Evolutionary conservation across 352 stramenopile genomes (phyloP).

Genomic region (Phytophthora pluvialis): DNA sequence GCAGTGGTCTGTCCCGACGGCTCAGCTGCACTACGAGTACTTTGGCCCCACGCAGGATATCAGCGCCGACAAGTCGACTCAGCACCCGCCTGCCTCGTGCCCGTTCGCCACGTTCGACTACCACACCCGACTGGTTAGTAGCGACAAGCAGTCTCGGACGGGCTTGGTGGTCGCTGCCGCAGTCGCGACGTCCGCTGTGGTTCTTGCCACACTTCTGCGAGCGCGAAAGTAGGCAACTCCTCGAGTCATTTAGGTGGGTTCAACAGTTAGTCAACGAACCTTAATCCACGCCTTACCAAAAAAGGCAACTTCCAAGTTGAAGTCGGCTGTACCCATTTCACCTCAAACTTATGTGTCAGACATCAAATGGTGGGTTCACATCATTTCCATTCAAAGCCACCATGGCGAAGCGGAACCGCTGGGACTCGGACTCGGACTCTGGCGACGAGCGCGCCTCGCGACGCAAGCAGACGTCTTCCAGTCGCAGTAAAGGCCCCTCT

Average conservation of each 20-base stretch:
- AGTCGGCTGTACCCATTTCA: not conserved
- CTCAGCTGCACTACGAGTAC: conserved; percentile 70
- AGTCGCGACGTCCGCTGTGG: conserved; percentile 23
- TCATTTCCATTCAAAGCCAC: conserved; percentile 7
- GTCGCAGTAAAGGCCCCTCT: not conserved
- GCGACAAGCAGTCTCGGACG: conserved; percentile 16
- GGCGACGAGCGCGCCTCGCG: conserved; percentile 33
- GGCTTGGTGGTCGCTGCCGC: conserved; percentile 21
- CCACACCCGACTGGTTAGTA: conserved; percentile 17
- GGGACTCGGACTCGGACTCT: conserved; percentile 75
- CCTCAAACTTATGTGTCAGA: not conserved
- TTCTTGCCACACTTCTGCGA: conserved; percentile 21
- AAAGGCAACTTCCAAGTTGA: conserved; percentile 12
- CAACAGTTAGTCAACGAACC: not conserved
- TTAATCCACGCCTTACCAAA: no score
- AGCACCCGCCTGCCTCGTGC: conserved; percentile 9
- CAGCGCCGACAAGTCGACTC: conserved; percentile 15
- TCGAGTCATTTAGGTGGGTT: not conserved
- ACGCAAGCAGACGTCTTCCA: conserved; percentile 13
- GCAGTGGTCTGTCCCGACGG: conserved; percentile 41
- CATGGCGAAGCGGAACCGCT: conserved; percentile 67
- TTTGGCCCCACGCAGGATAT: conserved; percentile 64
- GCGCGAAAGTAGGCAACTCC: conserved; percentile 11
- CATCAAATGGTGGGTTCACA: not conserved
- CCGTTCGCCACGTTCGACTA: conserved; percentile 32